Evolutionary conservation across 768 basidiomycete species (phyloP), one percentile per base, ranked within the genome.

Genomic region (Mycena polygramma): DNA sequence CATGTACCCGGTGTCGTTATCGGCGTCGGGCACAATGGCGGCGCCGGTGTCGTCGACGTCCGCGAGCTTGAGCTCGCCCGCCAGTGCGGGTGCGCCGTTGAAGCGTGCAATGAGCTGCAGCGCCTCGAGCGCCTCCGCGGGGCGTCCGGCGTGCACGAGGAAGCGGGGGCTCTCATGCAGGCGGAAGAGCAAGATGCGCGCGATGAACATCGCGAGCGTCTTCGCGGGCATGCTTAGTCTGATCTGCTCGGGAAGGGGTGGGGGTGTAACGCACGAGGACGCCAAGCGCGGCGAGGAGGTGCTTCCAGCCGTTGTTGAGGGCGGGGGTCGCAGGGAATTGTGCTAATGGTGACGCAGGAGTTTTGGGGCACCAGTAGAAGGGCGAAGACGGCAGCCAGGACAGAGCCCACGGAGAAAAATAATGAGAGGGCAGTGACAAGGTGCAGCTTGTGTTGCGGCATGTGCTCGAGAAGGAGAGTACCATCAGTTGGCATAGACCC

Each of bases 401-500:
- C 94, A 0, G 97, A 91, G 54, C 97, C 97, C 46, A 98, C 81
- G 8, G 95, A 96, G 85, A 98, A 98, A 84, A 98, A 99, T n/a
- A 96, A 89, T 6, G 95, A 96, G 26, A 98, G 87, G 0, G 92
- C 93, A 0, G 95, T 97, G 62, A 98, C 91, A 37, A 99, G 88
- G 78, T 97, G 96, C 75, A 96, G 91, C 72, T 96, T 95, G n/a
- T 89, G 89, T 72, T 92, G 90, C 3, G 97, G 97, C 84, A 98
- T 91, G 75, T 98, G 96, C 76, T 99, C 97, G 11, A 96, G 85
- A 26, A 96, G 87, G 5, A 97, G 89, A 0, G 96, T 98, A 8
- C 97, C 96, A 74, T 98, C 97, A 0, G 97, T 99, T 1, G 97
- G 97, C 95, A 98, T 97, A 51, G 95, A 92, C 48, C 96, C 92